A percentile compares a stretch with the other conserved stretches of the same genome.
phyloP scores from a whole-genome alignment of 805 yeast genomes.

The Spathaspora gorwiae region DNA sequence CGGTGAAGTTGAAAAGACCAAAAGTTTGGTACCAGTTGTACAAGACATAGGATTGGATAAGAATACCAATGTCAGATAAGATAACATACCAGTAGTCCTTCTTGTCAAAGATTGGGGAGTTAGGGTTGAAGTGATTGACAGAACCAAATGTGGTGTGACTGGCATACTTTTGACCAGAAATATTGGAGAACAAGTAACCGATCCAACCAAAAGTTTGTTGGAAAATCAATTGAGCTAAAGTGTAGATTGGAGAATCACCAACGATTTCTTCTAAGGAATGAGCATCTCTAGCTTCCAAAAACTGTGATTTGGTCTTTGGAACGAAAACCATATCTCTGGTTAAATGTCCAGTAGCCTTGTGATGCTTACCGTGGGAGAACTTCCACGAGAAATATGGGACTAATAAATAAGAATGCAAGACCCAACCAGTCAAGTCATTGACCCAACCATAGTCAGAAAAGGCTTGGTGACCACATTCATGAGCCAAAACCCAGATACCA shows the following conservation, averaged over 20 bases:
- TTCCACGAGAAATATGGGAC: constrained; percentile 92
- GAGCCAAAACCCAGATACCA: constrained; percentile 83
- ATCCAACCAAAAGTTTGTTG: constrained; percentile 83
- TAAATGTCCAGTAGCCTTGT: constrained; percentile 83
- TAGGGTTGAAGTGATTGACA: constrained; percentile 68
- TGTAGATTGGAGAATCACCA: constrained; percentile 71
- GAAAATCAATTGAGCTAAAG: constrained; percentile 49
- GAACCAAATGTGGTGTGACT: constrained; percentile 37
- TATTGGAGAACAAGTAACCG: constrained; percentile 60
- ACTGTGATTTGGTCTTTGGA: constrained; percentile 63
- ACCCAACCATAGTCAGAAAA: constrained; percentile 68
- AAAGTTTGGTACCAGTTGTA: constrained; percentile 57
- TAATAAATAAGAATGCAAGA: constrained; percentile 68
- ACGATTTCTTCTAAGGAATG: constrained; percentile 48
- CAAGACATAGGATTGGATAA: constrained; percentile 46
- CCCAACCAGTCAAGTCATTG: constrained; percentile 80
- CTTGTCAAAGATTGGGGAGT: constrained; percentile 68
- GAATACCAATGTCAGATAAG: constrained; percentile 68
- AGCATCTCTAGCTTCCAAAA: constrained; percentile 32
- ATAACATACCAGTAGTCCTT: constrained; percentile 69
- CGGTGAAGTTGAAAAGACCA: constrained; percentile 58
- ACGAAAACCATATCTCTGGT: constrained; percentile 82
- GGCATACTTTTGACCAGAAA: constrained; percentile 67
- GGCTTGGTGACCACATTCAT: constrained; percentile 90
- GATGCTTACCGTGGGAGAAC: constrained; percentile 79